Percentiles rank a stretch among this genome's conserved stretches.
Conservation (phyloP, 345 rosid genomes). For the Capsella bursapastoris region DNA sequence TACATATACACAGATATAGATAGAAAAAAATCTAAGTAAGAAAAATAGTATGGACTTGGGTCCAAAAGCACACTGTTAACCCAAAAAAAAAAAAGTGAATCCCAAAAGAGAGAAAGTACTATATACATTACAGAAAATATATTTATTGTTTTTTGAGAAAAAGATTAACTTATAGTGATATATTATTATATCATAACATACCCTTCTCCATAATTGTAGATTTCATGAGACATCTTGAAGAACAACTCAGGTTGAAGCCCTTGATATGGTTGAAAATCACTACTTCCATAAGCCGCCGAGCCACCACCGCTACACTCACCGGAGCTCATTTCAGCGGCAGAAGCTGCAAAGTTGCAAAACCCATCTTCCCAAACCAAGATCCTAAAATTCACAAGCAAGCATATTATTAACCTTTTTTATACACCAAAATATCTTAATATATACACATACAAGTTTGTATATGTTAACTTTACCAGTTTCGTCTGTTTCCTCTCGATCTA, state of each 20-base stretch:
- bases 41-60: slow-evolving; percentile 21
- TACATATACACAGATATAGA: slow-evolving; percentile 33
- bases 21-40: slow-evolving; percentile 18
- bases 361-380: slow-evolving; percentile 99
- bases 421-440: neutral
- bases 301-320: slow-evolving; percentile 54
- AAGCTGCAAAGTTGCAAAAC: slow-evolving; percentile 93
- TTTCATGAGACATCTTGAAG: slow-evolving; percentile 99
- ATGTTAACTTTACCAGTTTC: slow-evolving; percentile 72
- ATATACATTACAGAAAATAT: neutral
- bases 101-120: slow-evolving; percentile 29
- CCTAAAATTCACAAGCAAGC: slow-evolving; percentile 47
- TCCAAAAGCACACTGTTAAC: slow-evolving; percentile 12
- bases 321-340: slow-evolving; percentile 61
- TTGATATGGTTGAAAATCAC: slow-evolving; percentile 79
- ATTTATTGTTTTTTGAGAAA: neutral
- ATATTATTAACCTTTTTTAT: neutral
- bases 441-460: neutral
- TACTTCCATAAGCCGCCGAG: slow-evolving; percentile 59
- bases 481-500: slow-evolving; percentile 95
- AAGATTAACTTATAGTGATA: neutral
- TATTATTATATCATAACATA: slow-evolving; percentile 41
- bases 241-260: slow-evolving; percentile 95
- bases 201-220: slow-evolving; percentile 99
- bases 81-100: slow-evolving; percentile 15